Percentiles rank a stretch among this genome's conserved stretches.
Evolutionary conservation across 1,139 yeast genomes (phyloP).

Genomic region (Pichia sp.): DNA sequence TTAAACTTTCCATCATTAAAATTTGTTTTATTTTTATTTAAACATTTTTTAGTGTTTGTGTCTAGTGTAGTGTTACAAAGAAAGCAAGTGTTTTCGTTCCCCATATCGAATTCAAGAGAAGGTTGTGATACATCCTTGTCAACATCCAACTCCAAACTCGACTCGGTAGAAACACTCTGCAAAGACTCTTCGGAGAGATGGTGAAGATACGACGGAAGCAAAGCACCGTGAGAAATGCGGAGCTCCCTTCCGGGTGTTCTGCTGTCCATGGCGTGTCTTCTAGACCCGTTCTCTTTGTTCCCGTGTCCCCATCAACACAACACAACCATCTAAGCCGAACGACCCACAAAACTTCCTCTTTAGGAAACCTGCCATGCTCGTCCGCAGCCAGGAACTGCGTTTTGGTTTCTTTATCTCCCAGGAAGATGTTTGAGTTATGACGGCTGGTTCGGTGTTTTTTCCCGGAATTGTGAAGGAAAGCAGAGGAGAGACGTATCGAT

Average conservation of each 20-base stretch:
- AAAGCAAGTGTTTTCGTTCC: background rate
- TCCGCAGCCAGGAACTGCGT: too few relatives aligned
- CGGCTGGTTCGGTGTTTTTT: background rate
- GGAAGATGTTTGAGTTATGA: background rate
- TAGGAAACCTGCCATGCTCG: too few relatives aligned
- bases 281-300: background rate
- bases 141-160: background rate
- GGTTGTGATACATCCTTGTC: background rate
- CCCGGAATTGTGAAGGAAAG: background rate
- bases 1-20: background rate
- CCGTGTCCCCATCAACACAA: too few relatives aligned
- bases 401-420: too few relatives aligned
- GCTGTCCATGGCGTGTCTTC: background rate
- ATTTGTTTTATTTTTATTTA: background rate
- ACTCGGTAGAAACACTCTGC: background rate
- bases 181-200: background rate
- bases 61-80: background rate
- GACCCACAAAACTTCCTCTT: too few relatives aligned
- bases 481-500: background rate
- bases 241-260: background rate
- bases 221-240: background rate
- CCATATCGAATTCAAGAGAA: background rate
- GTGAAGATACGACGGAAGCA: slow-evolving; percentile 1
- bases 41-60: background rate
- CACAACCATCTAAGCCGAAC: too few relatives aligned